Conservation (phyloP, 2,329 filamentous ascomycete genomes). For the Thyridium curvatum region DNA sequence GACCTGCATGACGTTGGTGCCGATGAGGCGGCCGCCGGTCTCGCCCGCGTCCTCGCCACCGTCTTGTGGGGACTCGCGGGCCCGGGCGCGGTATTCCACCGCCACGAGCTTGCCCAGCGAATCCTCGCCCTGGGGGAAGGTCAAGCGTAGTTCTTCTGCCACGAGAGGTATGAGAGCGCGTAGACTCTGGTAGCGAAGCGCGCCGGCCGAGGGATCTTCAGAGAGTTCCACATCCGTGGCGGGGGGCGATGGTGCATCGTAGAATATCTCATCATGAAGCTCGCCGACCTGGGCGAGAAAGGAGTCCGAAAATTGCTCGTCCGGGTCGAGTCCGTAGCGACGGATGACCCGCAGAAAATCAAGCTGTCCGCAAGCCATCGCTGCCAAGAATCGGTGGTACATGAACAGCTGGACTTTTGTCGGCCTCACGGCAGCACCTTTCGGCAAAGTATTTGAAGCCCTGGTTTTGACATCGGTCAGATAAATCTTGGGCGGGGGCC, state of each 20-base stretch:
- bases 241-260: constrained; percentile 30
- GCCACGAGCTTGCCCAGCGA: constrained; percentile 45
- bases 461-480: constrained; percentile 88
- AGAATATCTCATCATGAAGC: constrained; percentile 60
- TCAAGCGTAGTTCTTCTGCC: constrained; percentile 36
- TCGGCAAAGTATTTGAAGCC: constrained; percentile 55
- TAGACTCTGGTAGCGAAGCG: constrained; percentile 42
- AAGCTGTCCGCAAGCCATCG: constrained; percentile 65
- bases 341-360: constrained; percentile 62
- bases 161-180: constrained; percentile 40
- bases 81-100: constrained; percentile 40
- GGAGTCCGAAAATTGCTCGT: constrained; percentile 65
- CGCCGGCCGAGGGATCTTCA: constrained; percentile 23
- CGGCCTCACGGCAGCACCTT: constrained; percentile 60
- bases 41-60: constrained; percentile 9
- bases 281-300: constrained; percentile 72
- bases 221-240: constrained; percentile 17
- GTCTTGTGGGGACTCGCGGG: constrained; percentile 21
- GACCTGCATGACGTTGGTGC: constrained; percentile 57
- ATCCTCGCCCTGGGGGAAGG: constrained; percentile 44
- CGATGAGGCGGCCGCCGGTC: constrained; percentile 31
- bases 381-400: constrained; percentile 78
- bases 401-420: constrained; percentile 84
- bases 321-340: constrained; percentile 63
- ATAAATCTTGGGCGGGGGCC: constrained; percentile 45